A percentile compares a stretch with the other conserved stretches of the same genome.
These are phyloP conservation scores for barrel medic (Medicago truncatula) DNA, from an alignment of 306 rosid species.

Conservation along the genomic window MtrunA17r5.0-ANR NC_053049.1:26821001-26821500, in stretches of 20 bases:
- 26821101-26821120: neutral
- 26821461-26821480: no score
- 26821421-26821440: conserved; percentile 39
- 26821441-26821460: no score
- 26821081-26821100: neutral
- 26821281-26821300: conserved; percentile 29
- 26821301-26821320: conserved; percentile 93
- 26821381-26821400: conserved; percentile 89
- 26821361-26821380: conserved; percentile 64
- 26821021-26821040: no score
- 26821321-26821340: conserved; percentile 92
- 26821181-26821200: neutral
- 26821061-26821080: neutral
- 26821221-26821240: no score
- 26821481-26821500: no score
- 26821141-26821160: no score
- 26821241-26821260: neutral
- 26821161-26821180: no score
- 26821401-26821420: conserved; percentile 71
- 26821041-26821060: no score
- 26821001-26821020: neutral
- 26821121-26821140: neutral
- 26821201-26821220: neutral
- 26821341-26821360: conserved; percentile 69
- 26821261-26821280: conserved; percentile 34